These are phyloP conservation scores for Leishmania aethiopica DNA, from an alignment of 208 protist species.

Conservation along the genomic window DNA sequence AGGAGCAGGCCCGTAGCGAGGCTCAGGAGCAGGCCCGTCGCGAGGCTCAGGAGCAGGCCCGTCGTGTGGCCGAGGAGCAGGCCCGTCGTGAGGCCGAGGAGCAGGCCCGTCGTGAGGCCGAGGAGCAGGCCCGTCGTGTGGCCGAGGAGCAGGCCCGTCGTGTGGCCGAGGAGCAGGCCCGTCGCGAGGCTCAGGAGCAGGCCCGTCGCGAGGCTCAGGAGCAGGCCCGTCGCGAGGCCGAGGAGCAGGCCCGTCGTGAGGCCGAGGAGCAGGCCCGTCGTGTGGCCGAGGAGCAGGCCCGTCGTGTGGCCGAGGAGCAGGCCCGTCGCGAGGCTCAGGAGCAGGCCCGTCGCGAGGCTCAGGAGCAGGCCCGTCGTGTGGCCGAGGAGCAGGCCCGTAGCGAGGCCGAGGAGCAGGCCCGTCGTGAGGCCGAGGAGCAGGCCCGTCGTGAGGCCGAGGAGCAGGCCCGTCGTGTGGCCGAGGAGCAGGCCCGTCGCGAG, in stretches of 20 bases:
- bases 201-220: slow-evolving; percentile 45
- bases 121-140: slow-evolving; percentile 26
- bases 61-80: slow-evolving; percentile 30
- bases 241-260: slow-evolving; percentile 21
- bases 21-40: slow-evolving; percentile 84
- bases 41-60: slow-evolving; percentile 44
- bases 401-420: slow-evolving; percentile 57
- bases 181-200: slow-evolving; percentile 39
- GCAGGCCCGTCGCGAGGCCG: slow-evolving; percentile 21
- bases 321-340: no score
- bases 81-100: slow-evolving; percentile 85
- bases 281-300: slow-evolving; percentile 27
- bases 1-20: slow-evolving; percentile 24
- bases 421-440: slow-evolving; percentile 72
- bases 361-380: slow-evolving; percentile 22
- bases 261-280: slow-evolving; percentile 26
- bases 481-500: slow-evolving; percentile 38
- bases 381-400: slow-evolving; percentile 23
- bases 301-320: neutral
- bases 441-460: slow-evolving; percentile 56
- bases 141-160: slow-evolving; percentile 39
- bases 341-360: slow-evolving; percentile 80
- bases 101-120: neutral
- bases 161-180: slow-evolving; percentile 37
- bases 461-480: slow-evolving; percentile 33